Base-by-base conservation (phyloP, 2,329 filamentous ascomycete species). In the Hypomyces rosellus region DNA sequence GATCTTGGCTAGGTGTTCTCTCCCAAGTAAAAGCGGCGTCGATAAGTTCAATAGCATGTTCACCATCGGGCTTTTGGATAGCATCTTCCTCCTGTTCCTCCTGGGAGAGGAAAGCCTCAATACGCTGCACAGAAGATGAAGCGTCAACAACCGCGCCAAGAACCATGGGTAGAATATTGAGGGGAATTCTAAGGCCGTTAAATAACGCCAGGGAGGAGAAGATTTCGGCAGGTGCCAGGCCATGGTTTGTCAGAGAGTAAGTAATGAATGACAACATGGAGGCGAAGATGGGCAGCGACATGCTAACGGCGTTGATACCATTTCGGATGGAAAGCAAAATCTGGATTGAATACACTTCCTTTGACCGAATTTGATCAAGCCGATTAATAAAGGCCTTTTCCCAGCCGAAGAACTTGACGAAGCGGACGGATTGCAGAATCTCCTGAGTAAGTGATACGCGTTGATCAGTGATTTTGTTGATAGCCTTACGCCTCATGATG, bases 381-480 rank as follows among this genome's bases (percentile, higher is more conserved):
- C 90, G 83, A 46, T 83, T 76, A 12, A 96, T 72, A 63, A 97
- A 96, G 34, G 88, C 86, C 51, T 80, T 85, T 65, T 97, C 92
- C 92, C 92, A 97, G 7, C 90, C 91, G 64, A 96, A 97, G 67
- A 83, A 96, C 67, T 97, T 97, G 69, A 97, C 92, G 62, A 97
- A 96, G 22, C 91, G 82, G 20, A 96, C 91, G 0, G 89, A 88
- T 58, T 90, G 86, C 13, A 97, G 63, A 46, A 97, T 95, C 64
- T 97, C 92, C 64, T 96, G 91, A 0, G 90, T 96, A 34, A 97
- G 73, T 47, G 87, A 87, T 7, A 97, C 91, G 55, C 92, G 82
- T 69, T 95, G 88, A 64, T 97, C 92, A 2, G 92, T 97, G 53
- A 96, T 81, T 62, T 90, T 91, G 76, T 96, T 97, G 74, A 97